Conservation (phyloP, 164 flowering plant genomes). For the Kalanchoe fedtschenkoi region DNA sequence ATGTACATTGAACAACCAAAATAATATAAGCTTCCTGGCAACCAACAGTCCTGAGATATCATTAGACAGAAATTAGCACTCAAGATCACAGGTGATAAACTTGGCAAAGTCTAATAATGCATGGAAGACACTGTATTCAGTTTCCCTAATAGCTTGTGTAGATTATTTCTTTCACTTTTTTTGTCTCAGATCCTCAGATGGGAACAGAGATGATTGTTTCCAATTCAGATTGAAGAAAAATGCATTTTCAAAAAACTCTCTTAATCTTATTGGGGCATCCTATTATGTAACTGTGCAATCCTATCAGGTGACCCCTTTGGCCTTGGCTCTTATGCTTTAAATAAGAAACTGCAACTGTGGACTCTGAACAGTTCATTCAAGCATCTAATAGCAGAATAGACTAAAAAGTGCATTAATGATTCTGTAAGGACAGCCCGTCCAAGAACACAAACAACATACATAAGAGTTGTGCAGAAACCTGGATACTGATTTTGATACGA, state of each 20-base stretch:
- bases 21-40: not conserved
- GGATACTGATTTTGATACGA: constrained; percentile 42
- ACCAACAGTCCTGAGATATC: not conserved
- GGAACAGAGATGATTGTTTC: no score
- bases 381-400: not conserved
- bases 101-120: not conserved
- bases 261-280: not conserved
- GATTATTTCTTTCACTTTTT: no score
- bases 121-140: no score
- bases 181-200: no score
- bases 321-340: not conserved
- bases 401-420: not conserved
- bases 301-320: not conserved
- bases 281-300: not conserved
- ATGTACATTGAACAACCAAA: constrained; percentile 5
- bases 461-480: constrained; percentile 32
- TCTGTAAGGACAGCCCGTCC: no score
- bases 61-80: not conserved
- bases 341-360: not conserved
- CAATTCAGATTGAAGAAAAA: no score
- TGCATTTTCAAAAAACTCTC: no score
- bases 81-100: not conserved
- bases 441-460: not conserved
- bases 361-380: not conserved
- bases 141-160: no score